Evolutionary conservation across 2,329 filamentous ascomycete genomes (phyloP).

Genomic region (Canariomyces notabilis): DNA sequence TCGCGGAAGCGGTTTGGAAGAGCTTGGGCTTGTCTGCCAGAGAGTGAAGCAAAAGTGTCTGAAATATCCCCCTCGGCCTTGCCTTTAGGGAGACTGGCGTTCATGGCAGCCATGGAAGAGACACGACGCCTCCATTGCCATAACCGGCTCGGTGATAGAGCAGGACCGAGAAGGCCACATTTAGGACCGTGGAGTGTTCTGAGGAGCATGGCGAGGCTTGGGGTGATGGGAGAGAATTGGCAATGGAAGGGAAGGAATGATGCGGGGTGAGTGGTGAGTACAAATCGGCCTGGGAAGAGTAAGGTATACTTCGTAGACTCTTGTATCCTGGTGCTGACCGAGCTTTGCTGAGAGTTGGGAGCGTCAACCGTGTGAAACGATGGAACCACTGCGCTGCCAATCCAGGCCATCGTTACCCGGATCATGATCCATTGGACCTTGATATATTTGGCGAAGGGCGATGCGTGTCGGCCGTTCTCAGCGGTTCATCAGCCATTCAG

Average conservation of each 20-base stretch:
- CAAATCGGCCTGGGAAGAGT: no score
- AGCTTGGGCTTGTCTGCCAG: constrained; percentile 39
- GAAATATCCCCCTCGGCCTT: constrained; percentile 60
- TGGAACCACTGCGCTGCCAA: no score
- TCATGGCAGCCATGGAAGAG: constrained; percentile 18
- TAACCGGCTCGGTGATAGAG: background rate
- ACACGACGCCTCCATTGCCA: background rate
- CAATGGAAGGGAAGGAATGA: background rate
- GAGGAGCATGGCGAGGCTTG: background rate
- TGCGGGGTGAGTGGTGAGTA: background rate
- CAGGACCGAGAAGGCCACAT: background rate
- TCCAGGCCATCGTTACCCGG: background rate
- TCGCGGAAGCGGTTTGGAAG: constrained; percentile 52
- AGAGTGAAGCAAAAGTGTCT: constrained; percentile 56
- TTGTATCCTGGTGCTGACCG: no score
- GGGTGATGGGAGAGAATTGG: background rate
- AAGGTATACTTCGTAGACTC: no score
- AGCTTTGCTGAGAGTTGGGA: no score
- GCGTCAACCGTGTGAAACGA: no score
- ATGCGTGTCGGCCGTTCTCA: background rate
- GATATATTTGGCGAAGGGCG: background rate
- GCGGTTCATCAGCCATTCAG: background rate
- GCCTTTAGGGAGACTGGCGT: background rate
- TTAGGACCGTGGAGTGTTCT: background rate
- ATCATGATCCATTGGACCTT: background rate